phyloP scores from a whole-genome alignment of 768 basidiomycete genomes.

The Chalciporus pseudorubinellus region DNA sequence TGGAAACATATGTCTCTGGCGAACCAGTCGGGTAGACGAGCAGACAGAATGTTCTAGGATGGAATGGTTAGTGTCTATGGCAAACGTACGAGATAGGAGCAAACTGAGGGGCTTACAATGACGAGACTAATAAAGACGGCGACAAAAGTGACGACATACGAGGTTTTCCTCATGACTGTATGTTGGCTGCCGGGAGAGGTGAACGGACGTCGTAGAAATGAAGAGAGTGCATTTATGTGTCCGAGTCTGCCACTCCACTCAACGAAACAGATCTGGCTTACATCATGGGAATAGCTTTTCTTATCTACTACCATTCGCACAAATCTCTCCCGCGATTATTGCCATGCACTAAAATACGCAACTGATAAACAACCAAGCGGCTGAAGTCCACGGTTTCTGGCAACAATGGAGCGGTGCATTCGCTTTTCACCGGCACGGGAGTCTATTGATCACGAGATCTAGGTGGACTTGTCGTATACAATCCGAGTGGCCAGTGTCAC shows the following conservation, averaged over 20 bases:
- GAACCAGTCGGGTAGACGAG: slow-evolving; percentile 63
- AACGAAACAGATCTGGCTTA: slow-evolving; percentile 1
- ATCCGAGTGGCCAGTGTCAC: too few species aligned
- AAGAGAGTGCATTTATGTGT: background rate
- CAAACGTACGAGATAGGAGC: background rate
- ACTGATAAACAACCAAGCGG: background rate
- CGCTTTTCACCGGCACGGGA: background rate
- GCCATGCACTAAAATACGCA: too few species aligned
- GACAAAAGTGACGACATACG: slow-evolving; percentile 63
- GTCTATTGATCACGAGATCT: too few species aligned
- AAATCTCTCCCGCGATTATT: slow-evolving; percentile 16
- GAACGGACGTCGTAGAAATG: background rate
- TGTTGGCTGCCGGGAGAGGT: background rate
- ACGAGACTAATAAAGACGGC: slow-evolving; percentile 49
- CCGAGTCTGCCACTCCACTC: too few species aligned
- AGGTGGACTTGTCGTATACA: too few species aligned
- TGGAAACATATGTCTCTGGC: slow-evolving; percentile 25
- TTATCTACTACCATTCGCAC: slow-evolving; percentile 26
- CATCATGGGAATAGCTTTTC: background rate
- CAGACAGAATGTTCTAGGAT: slow-evolving; percentile 55
- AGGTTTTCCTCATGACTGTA: slow-evolving; percentile 60
- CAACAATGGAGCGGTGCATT: background rate
- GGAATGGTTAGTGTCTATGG: background rate
- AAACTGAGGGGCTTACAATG: slow-evolving; percentile 42
- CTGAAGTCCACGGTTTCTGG: background rate